Conservation (phyloP, 805 yeast genomes). For the Maudiozyma pseudohumilis region DNA sequence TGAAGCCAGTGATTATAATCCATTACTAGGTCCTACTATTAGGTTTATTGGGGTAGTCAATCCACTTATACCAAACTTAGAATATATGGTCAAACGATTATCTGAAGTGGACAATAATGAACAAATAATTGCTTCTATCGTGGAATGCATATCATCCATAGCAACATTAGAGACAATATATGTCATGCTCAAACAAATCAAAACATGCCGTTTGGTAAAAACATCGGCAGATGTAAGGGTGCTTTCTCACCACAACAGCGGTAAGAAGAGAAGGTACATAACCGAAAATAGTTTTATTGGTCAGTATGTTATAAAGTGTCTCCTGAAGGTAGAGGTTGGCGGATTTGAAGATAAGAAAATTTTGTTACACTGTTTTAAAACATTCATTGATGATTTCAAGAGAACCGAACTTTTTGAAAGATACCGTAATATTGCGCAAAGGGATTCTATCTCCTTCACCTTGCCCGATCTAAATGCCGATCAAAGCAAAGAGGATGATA, state of each 20-base stretch:
- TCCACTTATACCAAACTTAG: conserved; percentile 16
- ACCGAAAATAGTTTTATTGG: conserved; percentile 17
- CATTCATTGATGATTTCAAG: conserved; percentile 3
- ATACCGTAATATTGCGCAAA: not conserved
- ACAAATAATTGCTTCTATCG: conserved; percentile 3
- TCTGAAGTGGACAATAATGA: not conserved
- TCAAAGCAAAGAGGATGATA: not conserved
- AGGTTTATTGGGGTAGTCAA: conserved; percentile 4
- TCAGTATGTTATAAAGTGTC: conserved; percentile 9
- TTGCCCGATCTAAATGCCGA: not conserved
- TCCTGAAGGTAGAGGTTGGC: conserved; percentile 10
- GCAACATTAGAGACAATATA: conserved; percentile 5
- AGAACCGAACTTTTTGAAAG: conserved; percentile 3
- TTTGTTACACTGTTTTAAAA: conserved; percentile 1
- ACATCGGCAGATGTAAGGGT: not conserved
- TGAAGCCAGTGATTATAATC: conserved; percentile 12
- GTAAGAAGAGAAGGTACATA: conserved; percentile 1
- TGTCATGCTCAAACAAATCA: conserved; percentile 1
- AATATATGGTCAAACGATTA: conserved; percentile 6
- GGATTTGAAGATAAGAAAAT: conserved; percentile 11
- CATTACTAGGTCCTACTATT: conserved; percentile 10
- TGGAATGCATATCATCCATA: conserved; percentile 5
- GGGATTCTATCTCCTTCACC: not conserved
- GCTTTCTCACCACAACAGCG: not conserved
- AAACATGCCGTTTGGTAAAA: not conserved